These are phyloP conservation scores for Capsicum chinense DNA, from an alignment of 257 asterid species.

Conservation along the genomic window DNA sequence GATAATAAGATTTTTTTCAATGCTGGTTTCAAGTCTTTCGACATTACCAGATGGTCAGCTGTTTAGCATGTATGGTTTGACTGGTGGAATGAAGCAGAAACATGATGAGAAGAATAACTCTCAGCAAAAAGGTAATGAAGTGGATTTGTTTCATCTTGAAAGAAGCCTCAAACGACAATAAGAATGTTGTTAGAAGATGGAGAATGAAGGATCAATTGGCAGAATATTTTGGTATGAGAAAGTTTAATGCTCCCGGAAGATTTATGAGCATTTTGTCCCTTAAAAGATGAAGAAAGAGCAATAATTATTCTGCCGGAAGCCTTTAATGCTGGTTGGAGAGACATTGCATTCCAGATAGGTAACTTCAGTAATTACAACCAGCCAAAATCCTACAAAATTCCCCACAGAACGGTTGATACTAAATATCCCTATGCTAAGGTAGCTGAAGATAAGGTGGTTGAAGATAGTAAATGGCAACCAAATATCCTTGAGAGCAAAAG, in stretches of 20 bases:
- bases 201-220: neutral
- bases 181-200: neutral
- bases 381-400: neutral
- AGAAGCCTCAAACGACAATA: neutral
- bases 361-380: neutral
- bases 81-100: neutral
- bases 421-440: neutral
- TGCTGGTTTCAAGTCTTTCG: neutral
- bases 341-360: neutral
- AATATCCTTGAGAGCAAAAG: neutral
- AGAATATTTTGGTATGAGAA: neutral
- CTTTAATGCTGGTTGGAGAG: neutral
- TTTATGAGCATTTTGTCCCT: neutral
- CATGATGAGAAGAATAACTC: neutral
- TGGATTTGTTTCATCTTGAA: neutral
- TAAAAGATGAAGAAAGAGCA: neutral
- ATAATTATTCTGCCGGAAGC: neutral
- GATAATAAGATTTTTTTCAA: neutral
- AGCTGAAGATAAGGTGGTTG: neutral
- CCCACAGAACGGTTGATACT: neutral
- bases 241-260: neutral
- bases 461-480: neutral
- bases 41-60: neutral
- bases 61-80: neutral
- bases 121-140: neutral